Evolutionary conservation across 2,329 filamentous ascomycete species (phyloP), one percentile per base, ranked within the genome.

Genomic region (Talaromyces verruculosus): DNA sequence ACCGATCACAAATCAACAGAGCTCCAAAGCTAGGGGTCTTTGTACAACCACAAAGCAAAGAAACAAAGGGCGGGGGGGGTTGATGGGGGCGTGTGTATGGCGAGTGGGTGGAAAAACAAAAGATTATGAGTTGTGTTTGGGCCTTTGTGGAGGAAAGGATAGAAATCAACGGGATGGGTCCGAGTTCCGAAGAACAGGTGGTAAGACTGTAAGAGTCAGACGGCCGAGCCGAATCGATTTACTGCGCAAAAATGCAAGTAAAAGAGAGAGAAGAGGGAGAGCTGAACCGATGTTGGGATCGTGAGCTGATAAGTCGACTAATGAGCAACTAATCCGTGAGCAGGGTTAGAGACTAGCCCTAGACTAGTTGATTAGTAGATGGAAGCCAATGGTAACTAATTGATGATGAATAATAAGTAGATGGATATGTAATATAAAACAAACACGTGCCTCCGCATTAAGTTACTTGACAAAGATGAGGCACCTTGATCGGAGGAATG

Each of bases 21-120:
- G 58, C 30, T 39, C 5, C 28, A 45, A 5, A 15, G 25, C 33
- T 25, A 22, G 60, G 43, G 59, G 53, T 8, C 51, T 39, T 62
- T 47, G 60, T 51, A 41, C 60, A 53, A 61, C 59, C 17, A 22
- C 51, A n/a, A 41, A 22, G 30, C 53, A 57, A 8, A 57, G 17
- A 7, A 35, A 53, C 19, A n/a, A 30, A 33, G 39, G 45, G 60
- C 45, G 60, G 43, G 60, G 60, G n/a, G 60, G n/a, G n/a, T 15
- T 6, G 8, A 22, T 22, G 17, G 30, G 30, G 17, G 39, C 10
- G 39, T 33, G 30, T 10, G 33, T 35, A 39, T 39, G 49, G 49
- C 33, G 28, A 33, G 49, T 22, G n/a, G 33, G 11, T 37, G 33
- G n/a, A n/a, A 57, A 57, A 57, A 37, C n/a, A 25, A 33, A 25